Conservation (phyloP, 2,329 filamentous ascomycete genomes). For the Sporothrix euskadiensis region DNA sequence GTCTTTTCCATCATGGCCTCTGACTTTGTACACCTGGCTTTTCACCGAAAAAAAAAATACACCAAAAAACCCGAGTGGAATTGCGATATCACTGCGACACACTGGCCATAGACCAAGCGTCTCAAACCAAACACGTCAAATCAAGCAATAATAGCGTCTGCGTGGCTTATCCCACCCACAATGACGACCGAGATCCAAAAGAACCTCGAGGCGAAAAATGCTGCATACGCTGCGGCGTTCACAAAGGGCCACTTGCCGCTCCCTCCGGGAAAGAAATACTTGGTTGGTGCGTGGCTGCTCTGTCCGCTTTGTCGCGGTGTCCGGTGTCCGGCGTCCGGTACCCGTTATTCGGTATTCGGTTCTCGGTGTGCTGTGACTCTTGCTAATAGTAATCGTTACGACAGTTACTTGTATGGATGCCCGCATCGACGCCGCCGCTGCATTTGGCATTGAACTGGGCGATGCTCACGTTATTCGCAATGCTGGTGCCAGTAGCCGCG, state of each 20-base stretch:
- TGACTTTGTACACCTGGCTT: background rate
- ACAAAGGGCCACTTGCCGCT: constrained; percentile 66
- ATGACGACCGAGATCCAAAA: constrained; percentile 36
- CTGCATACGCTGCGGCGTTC: constrained; percentile 48
- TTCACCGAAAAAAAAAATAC: background rate
- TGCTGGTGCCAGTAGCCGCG: constrained; percentile 64
- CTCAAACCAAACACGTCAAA: too few relatives aligned
- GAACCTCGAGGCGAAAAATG: constrained; percentile 37
- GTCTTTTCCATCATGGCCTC: background rate
- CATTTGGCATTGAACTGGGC: constrained; percentile 70
- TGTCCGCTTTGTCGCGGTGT: background rate
- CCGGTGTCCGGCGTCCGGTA: too few relatives aligned
- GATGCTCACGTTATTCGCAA: constrained; percentile 80
- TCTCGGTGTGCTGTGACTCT: background rate
- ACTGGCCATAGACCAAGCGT: background rate
- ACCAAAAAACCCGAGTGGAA: background rate
- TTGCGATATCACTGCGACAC: background rate
- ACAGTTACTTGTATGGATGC: constrained; percentile 81
- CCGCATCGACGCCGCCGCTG: constrained; percentile 65
- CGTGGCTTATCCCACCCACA: background rate
- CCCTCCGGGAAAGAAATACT: constrained; percentile 69
- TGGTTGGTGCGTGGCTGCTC: constrained; percentile 51
- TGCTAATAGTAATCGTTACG: background rate
- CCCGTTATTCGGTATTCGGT: too few relatives aligned
- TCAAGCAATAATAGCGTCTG: too few relatives aligned